Evolutionary conservation across 2,329 filamentous ascomycete genomes (phyloP), one percentile per base, ranked within the genome.

Genomic region (Xylariaceae sp.): DNA sequence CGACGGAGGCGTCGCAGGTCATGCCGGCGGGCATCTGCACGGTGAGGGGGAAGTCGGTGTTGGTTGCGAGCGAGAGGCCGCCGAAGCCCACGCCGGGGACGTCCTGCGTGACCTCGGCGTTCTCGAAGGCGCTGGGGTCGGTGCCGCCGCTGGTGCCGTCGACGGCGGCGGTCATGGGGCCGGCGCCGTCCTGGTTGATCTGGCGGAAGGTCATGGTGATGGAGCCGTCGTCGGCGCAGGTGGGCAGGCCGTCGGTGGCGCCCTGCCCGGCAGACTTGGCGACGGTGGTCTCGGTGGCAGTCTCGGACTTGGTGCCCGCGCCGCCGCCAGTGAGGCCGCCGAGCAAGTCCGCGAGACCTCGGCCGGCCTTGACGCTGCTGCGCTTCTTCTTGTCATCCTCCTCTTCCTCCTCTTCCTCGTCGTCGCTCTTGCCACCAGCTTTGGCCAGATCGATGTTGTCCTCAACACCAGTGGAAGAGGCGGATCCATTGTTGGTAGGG

Each of bases 181-280:
- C 82, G 0, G 81, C 82, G 17, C 81, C 81, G 53, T 85, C 81
- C 62, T 85, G 81, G 72, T 85, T 85, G 66, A 85, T 77, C 67
- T 85, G 78, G 61, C 81, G 79, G 67, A 78, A 85, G 45, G 74
- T 79, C 73, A 85, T 74, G 43, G 69, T 73, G 59, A 86, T 67
- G 19, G 71, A 72, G 47, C 82, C 81, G 41, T 79, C 71, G 44
- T 83, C 77, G 16, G 69, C 64, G 43, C 70, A 73, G 4, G 81
- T 85, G 8, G 82, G 82, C 15, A 85, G 64, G 44, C 81, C 80
- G 9, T 59, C 58, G 0, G 60, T 47, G 11, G 76, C 67, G 39
- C 80, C 82, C 13, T 63, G 51, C 43, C 81, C 81, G 9, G 75
- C 69, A 9, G 72, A 68, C 3, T 70, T 66, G 18, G 73, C 69